phyloP scores from a whole-genome alignment of 2,329 filamentous ascomycete genomes.

The Monosporascus sp. region DNA sequence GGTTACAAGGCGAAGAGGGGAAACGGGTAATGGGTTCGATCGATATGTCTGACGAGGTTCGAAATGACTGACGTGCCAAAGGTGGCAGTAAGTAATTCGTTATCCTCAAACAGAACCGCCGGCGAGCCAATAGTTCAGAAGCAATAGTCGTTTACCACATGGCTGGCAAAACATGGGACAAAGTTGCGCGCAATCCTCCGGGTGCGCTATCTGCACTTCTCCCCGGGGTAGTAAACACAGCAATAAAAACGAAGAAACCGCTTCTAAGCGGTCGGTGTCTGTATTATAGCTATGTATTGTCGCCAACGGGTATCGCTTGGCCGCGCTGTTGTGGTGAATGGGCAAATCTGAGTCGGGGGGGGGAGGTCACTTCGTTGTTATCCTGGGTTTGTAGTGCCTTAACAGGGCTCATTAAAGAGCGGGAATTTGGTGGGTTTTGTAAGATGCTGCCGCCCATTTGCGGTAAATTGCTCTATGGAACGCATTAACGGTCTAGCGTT shows the following conservation, averaged over 20 bases:
- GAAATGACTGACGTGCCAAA: not conserved
- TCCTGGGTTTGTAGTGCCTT: constrained; percentile 5
- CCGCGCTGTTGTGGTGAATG: not conserved
- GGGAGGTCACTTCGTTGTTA: not conserved
- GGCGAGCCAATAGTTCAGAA: constrained; percentile 10
- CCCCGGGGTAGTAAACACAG: not conserved
- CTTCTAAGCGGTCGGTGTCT: not conserved
- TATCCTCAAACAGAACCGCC: not conserved
- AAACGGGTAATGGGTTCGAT: not conserved
- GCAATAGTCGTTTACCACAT: constrained; percentile 13
- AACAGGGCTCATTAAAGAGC: constrained; percentile 10
- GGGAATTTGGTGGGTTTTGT: constrained; percentile 13
- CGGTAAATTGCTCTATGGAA: constrained; percentile 18
- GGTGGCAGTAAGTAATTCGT: not conserved
- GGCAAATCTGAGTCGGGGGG: not conserved
- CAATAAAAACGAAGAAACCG: not conserved
- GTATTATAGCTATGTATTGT: not conserved
- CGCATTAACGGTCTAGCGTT: constrained; percentile 4
- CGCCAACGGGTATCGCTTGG: not conserved
- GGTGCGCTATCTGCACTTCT: not conserved
- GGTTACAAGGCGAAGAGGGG: not conserved
- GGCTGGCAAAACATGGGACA: constrained; percentile 11
- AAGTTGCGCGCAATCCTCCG: constrained; percentile 6
- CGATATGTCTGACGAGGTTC: not conserved
- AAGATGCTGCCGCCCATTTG: constrained; percentile 16